Evolutionary conservation across 2,329 filamentous ascomycete genomes (phyloP).

Genomic region (Fusarium falciforme): DNA sequence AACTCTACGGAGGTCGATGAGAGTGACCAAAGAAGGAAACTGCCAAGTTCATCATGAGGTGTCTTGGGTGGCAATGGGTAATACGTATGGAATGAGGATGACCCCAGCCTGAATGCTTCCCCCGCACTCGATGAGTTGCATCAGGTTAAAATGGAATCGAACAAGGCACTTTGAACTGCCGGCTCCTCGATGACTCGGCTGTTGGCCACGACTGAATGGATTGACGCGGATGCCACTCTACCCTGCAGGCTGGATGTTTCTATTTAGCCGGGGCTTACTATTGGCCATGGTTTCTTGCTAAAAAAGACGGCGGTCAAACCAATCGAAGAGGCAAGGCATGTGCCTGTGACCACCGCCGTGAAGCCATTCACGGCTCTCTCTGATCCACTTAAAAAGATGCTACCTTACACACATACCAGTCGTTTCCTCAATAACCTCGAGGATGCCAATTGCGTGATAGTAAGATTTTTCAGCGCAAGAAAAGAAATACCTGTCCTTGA

Average conservation of each 20-base stretch:
- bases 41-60: background rate
- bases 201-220: background rate
- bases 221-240: background rate
- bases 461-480: background rate
- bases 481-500: background rate
- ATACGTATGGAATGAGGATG: background rate
- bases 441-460: accelerated
- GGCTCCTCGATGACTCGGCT: background rate
- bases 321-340: background rate
- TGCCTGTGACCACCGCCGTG: background rate
- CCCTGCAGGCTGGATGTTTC: background rate
- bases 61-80: background rate
- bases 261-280: background rate
- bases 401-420: background rate
- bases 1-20: background rate
- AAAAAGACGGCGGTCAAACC: background rate
- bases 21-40: background rate
- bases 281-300: too few species aligned
- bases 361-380: background rate
- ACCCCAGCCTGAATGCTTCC: background rate
- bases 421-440: background rate
- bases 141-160: background rate
- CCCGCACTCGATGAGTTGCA: background rate
- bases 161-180: background rate
- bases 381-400: background rate